Evolutionary conservation across 23 red algal species (phyloP).

Genomic region (Gracilaria vermiculophylla): DNA sequence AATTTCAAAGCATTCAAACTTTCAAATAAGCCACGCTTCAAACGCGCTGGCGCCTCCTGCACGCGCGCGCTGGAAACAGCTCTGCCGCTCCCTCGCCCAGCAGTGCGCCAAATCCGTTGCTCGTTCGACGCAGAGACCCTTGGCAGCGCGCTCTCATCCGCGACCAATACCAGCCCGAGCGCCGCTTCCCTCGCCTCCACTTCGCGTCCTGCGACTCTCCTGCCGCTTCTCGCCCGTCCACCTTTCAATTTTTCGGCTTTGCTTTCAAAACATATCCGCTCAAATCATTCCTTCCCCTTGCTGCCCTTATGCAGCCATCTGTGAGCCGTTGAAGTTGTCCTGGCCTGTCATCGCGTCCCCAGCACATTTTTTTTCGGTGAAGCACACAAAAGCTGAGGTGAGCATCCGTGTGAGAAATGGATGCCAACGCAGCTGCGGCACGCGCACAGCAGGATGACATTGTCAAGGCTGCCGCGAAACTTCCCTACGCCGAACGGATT

Average conservation of each 20-base stretch:
- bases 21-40: background rate
- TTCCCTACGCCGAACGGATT: conserved; percentile 62
- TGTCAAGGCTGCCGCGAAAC: conserved; percentile 57
- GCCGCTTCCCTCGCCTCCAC: conserved; percentile 10
- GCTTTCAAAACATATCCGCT: background rate
- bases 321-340: background rate
- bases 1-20: conserved; percentile 25
- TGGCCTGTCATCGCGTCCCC: background rate
- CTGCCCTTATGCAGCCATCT: background rate
- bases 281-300: background rate
- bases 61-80: background rate
- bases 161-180: background rate
- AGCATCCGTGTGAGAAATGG: background rate
- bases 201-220: conserved; percentile 16
- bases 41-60: background rate
- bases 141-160: background rate
- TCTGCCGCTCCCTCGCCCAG: background rate
- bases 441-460: conserved; percentile 53
- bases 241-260: background rate
- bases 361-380: background rate
- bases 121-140: background rate
- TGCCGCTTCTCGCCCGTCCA: background rate
- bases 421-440: conserved; percentile 18
- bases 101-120: conserved; percentile 20
- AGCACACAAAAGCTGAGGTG: background rate